Base-by-base conservation (phyloP, 2,329 filamentous ascomycete species). In the Chrysoporthe deuterocubensis region DNA sequence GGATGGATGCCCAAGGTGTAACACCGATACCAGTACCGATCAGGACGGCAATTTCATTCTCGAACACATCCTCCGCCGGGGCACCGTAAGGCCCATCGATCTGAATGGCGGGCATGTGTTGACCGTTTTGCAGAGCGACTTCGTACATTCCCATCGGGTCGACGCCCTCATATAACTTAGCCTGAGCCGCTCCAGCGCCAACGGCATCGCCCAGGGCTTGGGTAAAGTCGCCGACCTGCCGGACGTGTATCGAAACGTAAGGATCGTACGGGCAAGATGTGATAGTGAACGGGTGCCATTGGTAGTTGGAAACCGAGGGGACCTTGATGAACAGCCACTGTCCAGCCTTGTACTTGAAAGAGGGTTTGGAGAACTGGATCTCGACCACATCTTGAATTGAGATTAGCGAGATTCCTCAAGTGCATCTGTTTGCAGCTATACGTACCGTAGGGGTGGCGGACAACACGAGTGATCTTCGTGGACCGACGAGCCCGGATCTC, bases 241-340 rank as follows among this genome's bases (percentile, higher is more conserved):
- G 92, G 68, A 99, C 90, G 79, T 99, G 96, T 42, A 99, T 87
- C 50, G 93, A 97, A 72, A 98, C 89, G 76, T 98, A 98, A 0
- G 93, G 92, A 75, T 99, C 96, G 76, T 93, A 96, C 5, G 96
- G 96, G 80, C 96, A 99, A 11, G 96, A 98, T 2, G 96, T 99
- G 79, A 99, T 98, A 76, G 96, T 99, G 78, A 98, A 99, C 1
- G 96, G 96, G 81, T 99, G 96, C 96, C 96, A 99, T 82, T 99
- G 94, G 76, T 93, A 90, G 74, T 85, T 88, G 71, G 93, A 97
- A 65, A 99, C 89, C 7, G 92, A 90, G 0, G 96, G 96, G 34
- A 97, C 90, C 78, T 98, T 95, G 69, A 99, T 85, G 84, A 98
- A 98, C 48, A 98, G 89, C 94, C 95, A 99, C 81, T 99, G 96